Base-by-base conservation (phyloP, 1,139 yeast genomes). In the Fermentozyma sake region DNA sequence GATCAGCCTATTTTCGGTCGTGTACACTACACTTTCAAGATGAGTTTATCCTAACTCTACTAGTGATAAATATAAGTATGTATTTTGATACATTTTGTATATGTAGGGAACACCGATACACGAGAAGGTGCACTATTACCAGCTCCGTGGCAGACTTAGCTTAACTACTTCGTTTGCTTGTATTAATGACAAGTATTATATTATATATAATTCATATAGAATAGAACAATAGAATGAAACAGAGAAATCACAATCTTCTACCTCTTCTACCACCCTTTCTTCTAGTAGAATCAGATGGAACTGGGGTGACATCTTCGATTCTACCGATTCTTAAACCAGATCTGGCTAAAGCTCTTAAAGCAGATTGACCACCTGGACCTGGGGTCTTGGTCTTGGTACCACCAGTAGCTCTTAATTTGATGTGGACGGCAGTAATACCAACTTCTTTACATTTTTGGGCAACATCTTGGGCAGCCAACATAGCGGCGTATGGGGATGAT, bases 261-360 rank as follows among this genome's bases (percentile, higher is more conserved):
- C 99, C 99, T 83, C 99, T 89, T 81, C 98, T 93, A 85, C 99
- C 99, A 86, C 98, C 98, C 94, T 93, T 93, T 85, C 95, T 86
- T 83, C 99, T 93, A 72, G 98, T 93, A 61, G 97, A 89, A 75
- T 93, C 99, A 53, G 98, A 91, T 69, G 99, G 99, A 61, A 93
- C 91, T 71, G 98, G 98, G 56, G 99, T 93, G 53, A 93, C 98
- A 71, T 93, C 99, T 79, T 93, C 98, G 57, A 93, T 93, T 78
- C 99, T 89, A 62, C 99, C 99, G 55, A 93, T 91, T 82, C 95
- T 87, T 74, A 93, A 80, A 68, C 99, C 99, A 50, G 97, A 87
- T 81, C 99, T 89, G 61, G 99, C 99, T 63, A 93, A 78, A 61
- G 99, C 99, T 79, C 98, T 89, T 66, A 93, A 78, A 70, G 99